Base-by-base conservation (phyloP, 805 yeast species). In the Sugiyamaella mastotermitis region DNA sequence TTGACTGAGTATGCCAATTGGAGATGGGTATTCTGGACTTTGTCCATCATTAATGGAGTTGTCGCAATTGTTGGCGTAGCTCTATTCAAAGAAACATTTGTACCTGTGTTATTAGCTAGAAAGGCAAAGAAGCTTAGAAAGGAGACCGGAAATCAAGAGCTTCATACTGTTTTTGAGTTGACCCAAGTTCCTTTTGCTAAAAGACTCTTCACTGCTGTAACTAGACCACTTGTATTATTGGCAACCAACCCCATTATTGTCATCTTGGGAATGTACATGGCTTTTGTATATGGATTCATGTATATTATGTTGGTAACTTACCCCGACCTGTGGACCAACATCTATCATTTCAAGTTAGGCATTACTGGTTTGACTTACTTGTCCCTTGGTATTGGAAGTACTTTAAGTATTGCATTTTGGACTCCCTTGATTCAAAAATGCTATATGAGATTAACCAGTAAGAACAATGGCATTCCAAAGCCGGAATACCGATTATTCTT, bases 21-120 rank as follows among this genome's bases (percentile, higher is more conserved):
- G 85, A 62, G 76, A 47, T 79, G 85, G 85, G 70, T 70, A 33
- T 74, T 79, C 49, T 74, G 75, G 68, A 65, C 73, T 13, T 57
- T 75, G 35, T 61, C 70, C n/a, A 76, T 79, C 19, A 59, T 73
- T 46, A 76, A 75, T 48, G 80, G 72, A 2, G 62, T 56, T 5
- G 57, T 71, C 5, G 73, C 73, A 1, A 47, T 66, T 1, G 13
- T 55, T 8, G 77, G 80, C 1, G 44, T 65, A 13, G 6, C 71
- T 3, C 60, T 71, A 28, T 74, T 69, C 48, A 61, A 62, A 38
- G 86, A 79, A 52, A 74, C 85, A 0, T 80, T 76, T 50, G 65
- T 76, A 0, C 83, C 83, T 3, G 63, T 64, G 8, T 48, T 79
- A 25, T 61, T 79, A 22, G 60, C 56, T 15, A 46, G 55, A 23